Evolutionary conservation across 164 flowering plant genomes (phyloP).

Genomic region (Malania oleifera): DNA sequence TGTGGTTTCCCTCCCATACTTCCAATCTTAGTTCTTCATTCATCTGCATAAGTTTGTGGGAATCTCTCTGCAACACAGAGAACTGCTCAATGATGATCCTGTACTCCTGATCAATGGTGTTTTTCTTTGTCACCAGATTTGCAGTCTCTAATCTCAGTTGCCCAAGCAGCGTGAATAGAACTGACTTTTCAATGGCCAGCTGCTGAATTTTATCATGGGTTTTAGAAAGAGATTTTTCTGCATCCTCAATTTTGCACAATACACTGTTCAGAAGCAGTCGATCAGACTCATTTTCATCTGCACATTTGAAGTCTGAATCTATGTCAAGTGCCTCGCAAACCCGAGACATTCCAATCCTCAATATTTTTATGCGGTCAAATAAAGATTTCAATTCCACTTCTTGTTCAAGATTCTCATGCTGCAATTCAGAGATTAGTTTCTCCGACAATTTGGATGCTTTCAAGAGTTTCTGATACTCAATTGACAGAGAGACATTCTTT

Average conservation of each 20-base stretch:
- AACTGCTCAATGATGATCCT: constrained; percentile 23
- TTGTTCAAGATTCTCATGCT: constrained; percentile 29
- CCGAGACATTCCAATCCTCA: constrained; percentile 34
- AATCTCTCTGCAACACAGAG: constrained; percentile 26
- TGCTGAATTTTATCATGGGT: constrained; percentile 37
- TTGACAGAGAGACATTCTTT: constrained; percentile 23
- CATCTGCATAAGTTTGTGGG: constrained; percentile 24
- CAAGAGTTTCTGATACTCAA: constrained; percentile 29
- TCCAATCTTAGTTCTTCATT: constrained; percentile 34
- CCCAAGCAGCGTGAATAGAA: constrained; percentile 35
- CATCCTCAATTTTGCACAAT: constrained; percentile 25
- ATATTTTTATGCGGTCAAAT: constrained; percentile 21
- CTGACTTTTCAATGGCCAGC: constrained; percentile 35
- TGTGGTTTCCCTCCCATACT: constrained; percentile 29
- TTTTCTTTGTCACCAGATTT: constrained; percentile 26
- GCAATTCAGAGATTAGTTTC: constrained; percentile 33
- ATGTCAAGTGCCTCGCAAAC: constrained; percentile 29
- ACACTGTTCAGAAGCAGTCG: constrained; percentile 19
- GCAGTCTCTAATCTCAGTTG: constrained; percentile 33
- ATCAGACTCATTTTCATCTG: constrained; percentile 24
- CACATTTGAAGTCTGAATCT: constrained; percentile 16
- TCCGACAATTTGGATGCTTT: constrained; percentile 35
- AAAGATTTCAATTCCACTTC: constrained; percentile 29
- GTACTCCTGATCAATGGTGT: constrained; percentile 27
- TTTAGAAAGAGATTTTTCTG: constrained; percentile 21